A percentile compares a stretch with the other conserved stretches of the same genome.
Evolutionary conservation across 1,139 yeast genomes (phyloP).

Genomic region (Blastobotrys arbuscula): DNA sequence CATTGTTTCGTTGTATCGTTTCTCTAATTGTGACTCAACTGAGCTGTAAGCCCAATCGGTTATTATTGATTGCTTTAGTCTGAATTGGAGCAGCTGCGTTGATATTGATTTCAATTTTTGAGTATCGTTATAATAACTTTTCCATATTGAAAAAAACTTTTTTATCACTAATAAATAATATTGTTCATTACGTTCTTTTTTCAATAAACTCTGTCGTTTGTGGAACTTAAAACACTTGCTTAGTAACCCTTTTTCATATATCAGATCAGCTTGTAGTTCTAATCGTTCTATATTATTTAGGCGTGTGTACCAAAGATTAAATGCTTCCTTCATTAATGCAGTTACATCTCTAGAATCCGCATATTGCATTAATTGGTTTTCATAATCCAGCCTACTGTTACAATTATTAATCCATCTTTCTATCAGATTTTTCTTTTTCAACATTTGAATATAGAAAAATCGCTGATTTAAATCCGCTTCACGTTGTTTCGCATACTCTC

Average conservation of each 20-base stretch:
- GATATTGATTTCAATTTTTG: slow-evolving; percentile 9
- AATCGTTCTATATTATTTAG: background rate
- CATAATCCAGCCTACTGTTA: background rate
- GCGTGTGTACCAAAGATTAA: background rate
- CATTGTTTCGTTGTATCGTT: background rate
- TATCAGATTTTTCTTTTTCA: background rate
- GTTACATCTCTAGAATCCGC: slow-evolving; percentile 6
- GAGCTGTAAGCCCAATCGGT: slow-evolving; percentile 14
- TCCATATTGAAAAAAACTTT: slow-evolving; percentile 14
- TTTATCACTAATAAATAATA: slow-evolving; percentile 3
- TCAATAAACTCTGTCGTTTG: background rate
- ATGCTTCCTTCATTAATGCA: background rate
- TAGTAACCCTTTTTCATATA: background rate
- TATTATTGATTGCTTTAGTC: background rate
- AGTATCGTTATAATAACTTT: background rate
- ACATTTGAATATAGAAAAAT: background rate
- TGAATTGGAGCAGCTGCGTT: slow-evolving; percentile 3
- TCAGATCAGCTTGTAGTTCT: background rate
- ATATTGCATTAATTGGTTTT: background rate
- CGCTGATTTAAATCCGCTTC: slow-evolving; percentile 7
- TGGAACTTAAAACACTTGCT: background rate
- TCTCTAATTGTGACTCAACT: slow-evolving; percentile 3
- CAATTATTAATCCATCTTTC: slow-evolving; percentile 1
- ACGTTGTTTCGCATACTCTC: slow-evolving; percentile 11
- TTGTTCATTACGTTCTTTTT: background rate